A percentile compares a stretch with the other conserved stretches of the same genome.
Conservation (phyloP, 345 rosid species). For the Aquilaria malaccensis region DNA sequence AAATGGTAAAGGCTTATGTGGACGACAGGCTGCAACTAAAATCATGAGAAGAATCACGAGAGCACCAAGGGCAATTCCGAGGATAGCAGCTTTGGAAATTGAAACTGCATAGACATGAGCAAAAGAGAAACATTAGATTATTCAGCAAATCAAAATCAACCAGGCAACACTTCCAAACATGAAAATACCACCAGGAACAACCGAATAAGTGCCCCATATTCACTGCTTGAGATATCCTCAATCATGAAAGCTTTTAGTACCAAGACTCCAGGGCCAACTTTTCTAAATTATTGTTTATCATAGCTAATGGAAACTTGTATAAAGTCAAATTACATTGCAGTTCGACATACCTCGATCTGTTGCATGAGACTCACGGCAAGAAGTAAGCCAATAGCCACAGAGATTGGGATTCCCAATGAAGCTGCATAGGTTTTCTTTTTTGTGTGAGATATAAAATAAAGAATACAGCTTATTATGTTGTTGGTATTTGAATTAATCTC, state of each 20-base stretch:
- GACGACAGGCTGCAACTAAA: conserved; percentile 68
- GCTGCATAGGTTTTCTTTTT: conserved; percentile 27
- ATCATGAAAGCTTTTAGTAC: background rate
- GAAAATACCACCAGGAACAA: background rate
- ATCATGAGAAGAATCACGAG: conserved; percentile 86
- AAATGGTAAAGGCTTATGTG: conserved; percentile 55
- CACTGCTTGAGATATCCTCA: background rate
- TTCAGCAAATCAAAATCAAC: too few relatives aligned
- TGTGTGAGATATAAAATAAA: background rate
- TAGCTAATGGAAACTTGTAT: background rate
- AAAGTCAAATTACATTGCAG: background rate
- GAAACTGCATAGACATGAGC: conserved; percentile 35
- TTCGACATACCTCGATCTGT: conserved; percentile 53
- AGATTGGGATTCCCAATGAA: conserved; percentile 77
- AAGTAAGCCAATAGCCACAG: conserved; percentile 73
- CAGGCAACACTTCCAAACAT: too few relatives aligned
- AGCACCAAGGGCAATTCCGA: conserved; percentile 87
- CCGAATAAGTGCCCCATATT: too few relatives aligned
- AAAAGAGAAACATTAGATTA: background rate
- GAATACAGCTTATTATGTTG: background rate
- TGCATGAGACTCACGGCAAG: conserved; percentile 52
- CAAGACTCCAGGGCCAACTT: background rate
- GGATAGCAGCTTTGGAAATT: conserved; percentile 85
- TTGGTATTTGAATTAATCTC: background rate
- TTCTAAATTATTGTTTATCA: background rate